Percentiles rank a stretch among this genome's conserved stretches.
Conservation (phyloP, 2,329 filamentous ascomycete genomes). For the Diaporthe vexans region DNA sequence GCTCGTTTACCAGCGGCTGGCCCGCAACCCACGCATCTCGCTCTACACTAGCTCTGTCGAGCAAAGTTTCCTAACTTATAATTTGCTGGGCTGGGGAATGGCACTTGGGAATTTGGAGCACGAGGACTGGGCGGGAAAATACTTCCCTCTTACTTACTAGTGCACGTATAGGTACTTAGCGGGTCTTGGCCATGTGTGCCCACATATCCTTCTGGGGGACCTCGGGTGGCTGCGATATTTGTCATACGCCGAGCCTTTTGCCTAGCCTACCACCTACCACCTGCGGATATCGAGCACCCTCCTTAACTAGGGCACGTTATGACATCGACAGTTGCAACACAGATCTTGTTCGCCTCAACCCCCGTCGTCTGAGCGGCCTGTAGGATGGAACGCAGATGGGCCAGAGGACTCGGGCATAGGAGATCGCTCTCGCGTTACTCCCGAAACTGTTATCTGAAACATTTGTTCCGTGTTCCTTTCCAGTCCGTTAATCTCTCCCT, state of each 20-base stretch:
- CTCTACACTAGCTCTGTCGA: constrained; percentile 23
- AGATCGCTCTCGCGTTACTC: constrained; percentile 29
- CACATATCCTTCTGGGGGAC: constrained; percentile 1
- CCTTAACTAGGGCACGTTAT: constrained; percentile 21
- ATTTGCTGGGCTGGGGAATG: constrained; percentile 15
- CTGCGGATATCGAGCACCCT: constrained; percentile 25
- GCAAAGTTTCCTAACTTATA: constrained; percentile 12
- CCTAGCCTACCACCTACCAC: constrained; percentile 20
- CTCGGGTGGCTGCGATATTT: constrained; percentile 35
- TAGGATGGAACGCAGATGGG: background rate
- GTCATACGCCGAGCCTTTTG: constrained; percentile 30
- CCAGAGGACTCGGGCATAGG: constrained; percentile 12
- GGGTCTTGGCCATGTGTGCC: constrained; percentile 18
- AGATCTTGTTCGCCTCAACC: constrained; percentile 17
- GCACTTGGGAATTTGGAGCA: constrained; percentile 15
- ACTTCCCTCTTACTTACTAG: background rate
- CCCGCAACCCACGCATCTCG: constrained; percentile 6
- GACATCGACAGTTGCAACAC: constrained; percentile 24
- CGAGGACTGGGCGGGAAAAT: constrained; percentile 25
- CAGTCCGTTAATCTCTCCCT: constrained; percentile 32
- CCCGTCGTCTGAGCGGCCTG: constrained; percentile 22
- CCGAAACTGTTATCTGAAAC: constrained; percentile 38
- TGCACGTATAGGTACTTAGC: constrained; percentile 21
- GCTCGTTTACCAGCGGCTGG: background rate
- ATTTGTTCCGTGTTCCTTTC: constrained; percentile 21